Percentiles rank a stretch among this genome's conserved stretches.
phyloP scores from a whole-genome alignment of 1,284 basidiomycete genomes.

The Cryptococcus amylolentus region DNA sequence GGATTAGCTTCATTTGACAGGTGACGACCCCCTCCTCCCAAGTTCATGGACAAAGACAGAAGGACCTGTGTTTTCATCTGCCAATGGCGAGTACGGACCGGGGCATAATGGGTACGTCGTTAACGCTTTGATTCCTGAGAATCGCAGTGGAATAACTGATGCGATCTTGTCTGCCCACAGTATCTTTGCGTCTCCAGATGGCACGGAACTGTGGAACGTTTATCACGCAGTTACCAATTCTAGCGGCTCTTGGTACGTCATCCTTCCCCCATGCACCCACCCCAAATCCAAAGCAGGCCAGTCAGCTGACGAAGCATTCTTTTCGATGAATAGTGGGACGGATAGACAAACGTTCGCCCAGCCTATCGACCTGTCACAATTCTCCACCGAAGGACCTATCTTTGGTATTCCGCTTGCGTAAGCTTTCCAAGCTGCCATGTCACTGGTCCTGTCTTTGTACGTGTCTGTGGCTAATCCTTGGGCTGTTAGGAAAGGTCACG shows the following conservation, averaged over 20 bases:
- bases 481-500: too few relatives aligned
- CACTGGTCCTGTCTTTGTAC: too few relatives aligned
- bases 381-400: constrained; percentile 7
- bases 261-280: too few relatives aligned
- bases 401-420: constrained; percentile 15
- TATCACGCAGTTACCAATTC: constrained; percentile 20
- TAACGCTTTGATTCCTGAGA: too few relatives aligned
- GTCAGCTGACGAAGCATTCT: too few relatives aligned
- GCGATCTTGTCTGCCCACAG: too few relatives aligned
- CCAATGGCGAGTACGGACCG: constrained; percentile 19
- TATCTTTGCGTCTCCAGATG: constrained; percentile 22
- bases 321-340: constrained; percentile 1
- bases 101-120: constrained; percentile 19
- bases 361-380: constrained; percentile 14
- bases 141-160: too few relatives aligned
- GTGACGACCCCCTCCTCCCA: constrained; percentile 13
- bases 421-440: neutral
- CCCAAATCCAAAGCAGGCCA: too few relatives aligned
- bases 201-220: constrained; percentile 22
- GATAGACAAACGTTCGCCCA: constrained; percentile 16
- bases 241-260: constrained; percentile 10
- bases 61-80: constrained; percentile 18
- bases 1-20: constrained; percentile 7
- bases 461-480: too few relatives aligned
- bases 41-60: constrained; percentile 14